Conservation (phyloP, 2,329 filamentous ascomycete genomes). For the Monilinia aucupariae region DNA sequence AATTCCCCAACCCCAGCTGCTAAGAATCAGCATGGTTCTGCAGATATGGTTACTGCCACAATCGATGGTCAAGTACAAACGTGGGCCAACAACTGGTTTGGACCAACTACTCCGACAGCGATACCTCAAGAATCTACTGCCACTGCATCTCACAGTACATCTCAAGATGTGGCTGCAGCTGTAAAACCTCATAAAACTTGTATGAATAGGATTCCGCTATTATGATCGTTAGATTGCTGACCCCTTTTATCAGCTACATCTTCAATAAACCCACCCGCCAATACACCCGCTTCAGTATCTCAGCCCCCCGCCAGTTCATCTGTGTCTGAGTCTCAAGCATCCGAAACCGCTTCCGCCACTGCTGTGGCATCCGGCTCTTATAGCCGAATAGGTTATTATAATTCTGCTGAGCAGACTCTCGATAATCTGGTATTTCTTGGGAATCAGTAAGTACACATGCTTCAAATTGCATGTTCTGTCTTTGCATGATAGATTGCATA, state of each 20-base stretch:
- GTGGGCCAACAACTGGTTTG: conserved; percentile 15
- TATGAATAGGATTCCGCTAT: neutral
- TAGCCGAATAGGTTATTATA: conserved; percentile 45
- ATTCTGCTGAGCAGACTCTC: conserved; percentile 39
- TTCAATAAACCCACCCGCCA: neutral
- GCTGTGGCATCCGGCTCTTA: conserved; percentile 31
- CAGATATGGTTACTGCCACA: conserved; percentile 4
- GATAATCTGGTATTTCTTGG: conserved; percentile 55
- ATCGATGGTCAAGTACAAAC: conserved; percentile 14
- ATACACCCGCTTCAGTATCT: neutral
- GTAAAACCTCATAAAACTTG: neutral
- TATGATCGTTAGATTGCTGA: neutral
- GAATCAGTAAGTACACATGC: conserved; percentile 36
- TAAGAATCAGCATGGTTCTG: neutral
- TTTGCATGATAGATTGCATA: neutral
- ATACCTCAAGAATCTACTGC: neutral
- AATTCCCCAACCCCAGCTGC: conserved; percentile 19
- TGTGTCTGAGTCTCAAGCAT: neutral
- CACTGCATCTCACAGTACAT: neutral
- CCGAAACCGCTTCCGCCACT: conserved; percentile 20
- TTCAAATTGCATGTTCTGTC: neutral
- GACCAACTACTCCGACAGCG: neutral
- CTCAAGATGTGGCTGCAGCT: neutral
- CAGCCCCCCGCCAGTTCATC: neutral
- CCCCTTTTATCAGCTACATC: neutral